Evolutionary conservation across 495 filamentous ascomycete species (phyloP), one percentile per base, ranked within the genome.

Genomic region (Xylaria sp.): DNA sequence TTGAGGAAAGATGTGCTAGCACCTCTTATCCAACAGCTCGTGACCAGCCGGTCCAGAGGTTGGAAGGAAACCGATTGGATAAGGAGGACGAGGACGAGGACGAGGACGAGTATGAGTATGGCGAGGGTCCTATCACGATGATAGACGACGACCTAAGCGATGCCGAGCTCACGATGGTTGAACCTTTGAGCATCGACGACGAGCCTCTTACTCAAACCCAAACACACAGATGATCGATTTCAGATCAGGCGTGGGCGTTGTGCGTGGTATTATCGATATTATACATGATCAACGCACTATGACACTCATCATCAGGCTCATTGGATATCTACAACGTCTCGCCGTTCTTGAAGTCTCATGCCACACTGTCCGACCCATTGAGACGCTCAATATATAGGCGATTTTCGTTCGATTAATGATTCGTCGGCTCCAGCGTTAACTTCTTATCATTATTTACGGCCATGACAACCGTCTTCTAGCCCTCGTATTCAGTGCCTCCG

Each of bases 141-240:
- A 77, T n/a, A 1, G 64, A 75, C 53, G 80, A 81, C n/a, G 79
- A 80, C 24, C 78, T 84, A n/a, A 80, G 82, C 9, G 80, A 86
- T 78, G 71, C 69, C 70, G 76, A 81, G 67, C 61, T 80, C 48
- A 74, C 79, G 0, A 74, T 77, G 31, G 74, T 81, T 59, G 78
- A 81, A 65, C 77, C 79, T 31, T 55, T 77, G 53, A 58, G 70
- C 19, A 73, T 76, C 50, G 65, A 74, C 14, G 72, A 78, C 57
- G 52, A 68, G 8, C n/a, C 8, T 57, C 52, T 21, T 0, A 12
- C 11, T 3, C 12, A 48, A 8, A 11, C 19, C 21, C 24, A 19
- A 5, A 48, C 17, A 12, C 14, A 40, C 17, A 0, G 19, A 1
- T 40, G 57, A 58, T 58, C 11, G 43, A 17, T 1, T 46, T 46